Conservation (phyloP, 1,139 yeast genomes). For the Schwanniomyces etchellsii region DNA sequence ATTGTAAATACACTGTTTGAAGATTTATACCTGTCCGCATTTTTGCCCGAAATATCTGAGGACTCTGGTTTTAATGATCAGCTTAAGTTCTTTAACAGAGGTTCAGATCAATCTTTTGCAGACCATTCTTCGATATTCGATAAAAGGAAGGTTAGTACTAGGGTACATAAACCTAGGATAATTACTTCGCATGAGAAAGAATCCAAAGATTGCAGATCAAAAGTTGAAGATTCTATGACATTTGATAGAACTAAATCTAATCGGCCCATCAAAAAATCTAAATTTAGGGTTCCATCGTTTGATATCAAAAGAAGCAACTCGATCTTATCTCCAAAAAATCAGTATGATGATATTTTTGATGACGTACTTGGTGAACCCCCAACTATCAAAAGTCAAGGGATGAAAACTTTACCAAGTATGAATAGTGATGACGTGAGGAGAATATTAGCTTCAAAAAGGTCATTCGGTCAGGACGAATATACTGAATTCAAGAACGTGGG, state of each 20-base stretch:
- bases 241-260: background rate
- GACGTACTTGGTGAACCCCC: constrained; percentile 27
- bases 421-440: constrained; percentile 43
- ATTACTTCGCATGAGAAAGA: background rate
- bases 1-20: constrained; percentile 35
- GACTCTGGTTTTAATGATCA: constrained; percentile 44
- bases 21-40: constrained; percentile 33
- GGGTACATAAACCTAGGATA: constrained; percentile 1
- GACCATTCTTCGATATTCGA: constrained; percentile 17
- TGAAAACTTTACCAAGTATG: constrained; percentile 44
- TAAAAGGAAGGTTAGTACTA: constrained; percentile 15
- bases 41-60: constrained; percentile 41
- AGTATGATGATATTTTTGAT: constrained; percentile 38
- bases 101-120: constrained; percentile 11
- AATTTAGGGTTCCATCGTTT: constrained; percentile 40
- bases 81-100: constrained; percentile 23
- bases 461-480: constrained; percentile 40
- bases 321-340: constrained; percentile 30
- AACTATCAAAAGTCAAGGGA: constrained; percentile 35
- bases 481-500: constrained; percentile 30
- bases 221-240: background rate
- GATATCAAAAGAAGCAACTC: constrained; percentile 36
- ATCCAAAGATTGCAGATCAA: background rate
- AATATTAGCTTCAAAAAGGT: constrained; percentile 34
- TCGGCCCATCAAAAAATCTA: constrained; percentile 15